Evolutionary conservation across 768 basidiomycete species (phyloP), one percentile per base, ranked within the genome.

Genomic region (Phanerodontia chrysosporium): DNA sequence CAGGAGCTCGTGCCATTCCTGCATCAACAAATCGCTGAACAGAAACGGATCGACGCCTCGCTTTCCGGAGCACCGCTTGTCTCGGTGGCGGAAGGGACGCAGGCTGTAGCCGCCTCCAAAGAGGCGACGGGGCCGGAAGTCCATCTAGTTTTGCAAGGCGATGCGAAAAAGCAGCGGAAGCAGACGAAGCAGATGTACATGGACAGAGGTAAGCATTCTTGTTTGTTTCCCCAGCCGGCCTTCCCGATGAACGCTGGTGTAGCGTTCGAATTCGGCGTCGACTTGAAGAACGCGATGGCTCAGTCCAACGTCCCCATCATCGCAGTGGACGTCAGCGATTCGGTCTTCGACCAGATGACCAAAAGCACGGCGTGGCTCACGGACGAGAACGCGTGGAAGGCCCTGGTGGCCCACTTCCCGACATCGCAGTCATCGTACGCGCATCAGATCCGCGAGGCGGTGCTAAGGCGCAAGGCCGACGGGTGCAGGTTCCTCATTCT

Each of bases 341-440:
- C 73, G 7, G 78, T 83, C 1, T 91, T 91, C 62, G 87, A 90
- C 49, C 65, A 75, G 1, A 80, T 93, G 76, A 76, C 78, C 28
- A 79, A 75, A 66, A 82, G 70, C 35, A 67, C 83, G 3, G 69
- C 73, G 16, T 92, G 91, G 91, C 71, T 91, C 25, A 79, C 78
- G 4, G 89, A 90, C 60, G 91, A 93, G 45, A 89, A 92, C 39
- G 75, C 77, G 0, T 90, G 91, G 89, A 87, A 84, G 70, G 59
- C 75, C 1, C 76, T 91, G 39, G 67, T 78, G 7, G 74, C 77
- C 0, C 69, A 71, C 9, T 87, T 90, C 69, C 83, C 86, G 0
- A 72, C 79, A 27, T 77, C 82, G 46, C 80, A 83, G 53, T 74
- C 80, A 7, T 78, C 80, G 2, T 91, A 91, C 67, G 88, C 86